These are phyloP conservation scores for Zea mays DNA, from an alignment of 176 grass and related monocot species.

Conservation along the genomic window DNA sequence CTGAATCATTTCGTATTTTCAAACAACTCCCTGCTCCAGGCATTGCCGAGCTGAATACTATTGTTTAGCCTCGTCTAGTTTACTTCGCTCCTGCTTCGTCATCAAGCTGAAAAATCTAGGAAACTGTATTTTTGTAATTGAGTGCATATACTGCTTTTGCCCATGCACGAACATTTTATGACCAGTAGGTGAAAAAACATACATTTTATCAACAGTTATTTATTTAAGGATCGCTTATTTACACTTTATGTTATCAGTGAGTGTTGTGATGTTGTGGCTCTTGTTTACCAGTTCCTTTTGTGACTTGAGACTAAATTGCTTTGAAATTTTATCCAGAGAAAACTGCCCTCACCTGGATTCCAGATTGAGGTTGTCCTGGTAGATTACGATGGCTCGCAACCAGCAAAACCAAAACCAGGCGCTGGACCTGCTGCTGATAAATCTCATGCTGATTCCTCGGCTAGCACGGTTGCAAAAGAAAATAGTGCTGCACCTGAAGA, in stretches of 20 bases:
- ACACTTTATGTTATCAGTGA: conserved; percentile 7
- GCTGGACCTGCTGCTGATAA: conserved; percentile 35
- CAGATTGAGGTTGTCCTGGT: conserved; percentile 85
- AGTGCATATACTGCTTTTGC: neutral
- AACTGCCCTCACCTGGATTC: conserved; percentile 88
- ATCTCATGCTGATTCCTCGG: conserved; percentile 30
- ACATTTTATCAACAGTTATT: neutral
- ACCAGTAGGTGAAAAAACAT: neutral
- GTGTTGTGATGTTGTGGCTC: neutral
- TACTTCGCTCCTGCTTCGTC: neutral
- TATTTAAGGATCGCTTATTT: neutral
- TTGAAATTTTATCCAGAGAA: conserved; percentile 66
- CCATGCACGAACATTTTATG: neutral
- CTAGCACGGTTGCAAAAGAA: conserved; percentile 46
- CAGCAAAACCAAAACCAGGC: conserved; percentile 44
- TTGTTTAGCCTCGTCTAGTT: neutral
- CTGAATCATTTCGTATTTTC: neutral
- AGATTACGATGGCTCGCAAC: conserved; percentile 68
- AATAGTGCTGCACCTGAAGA: conserved; percentile 31
- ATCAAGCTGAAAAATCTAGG: neutral
- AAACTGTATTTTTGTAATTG: neutral
- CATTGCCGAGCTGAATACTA: neutral
- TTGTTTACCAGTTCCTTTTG: neutral
- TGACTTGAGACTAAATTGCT: neutral
- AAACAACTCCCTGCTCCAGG: conserved; percentile 7